Base-by-base conservation (phyloP, 768 basidiomycete species). In the Mycena kentingensis region DNA sequence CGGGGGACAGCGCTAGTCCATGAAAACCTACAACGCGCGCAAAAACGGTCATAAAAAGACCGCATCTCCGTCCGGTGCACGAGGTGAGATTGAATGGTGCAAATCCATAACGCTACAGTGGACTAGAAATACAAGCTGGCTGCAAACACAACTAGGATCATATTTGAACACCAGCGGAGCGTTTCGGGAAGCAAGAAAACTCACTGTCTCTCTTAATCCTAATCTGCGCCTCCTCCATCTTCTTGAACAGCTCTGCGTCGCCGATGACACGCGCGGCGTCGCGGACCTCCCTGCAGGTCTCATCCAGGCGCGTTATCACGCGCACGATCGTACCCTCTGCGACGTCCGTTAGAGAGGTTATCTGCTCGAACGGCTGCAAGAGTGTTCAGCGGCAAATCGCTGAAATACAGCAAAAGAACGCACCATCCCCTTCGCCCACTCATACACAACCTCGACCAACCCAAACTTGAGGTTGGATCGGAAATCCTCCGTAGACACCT, bases 341-440 rank as follows among this genome's bases (percentile, higher is more conserved):
- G 13, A 97, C 89, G 66, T 98, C 97, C 0, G 97, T 99, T 52
- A 99, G 73, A 3, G 80, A 70, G 1, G 92, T 93, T 60, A 99
- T 96, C 67, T 98, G 89, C 64, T 94, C 85, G 68, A 99, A 99
- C 1, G 97, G 92, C 96, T 99, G 60, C 28, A 56, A 46, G 37
- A 25, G 41, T 24, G 7, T 41, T 60, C 29, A 55, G 31, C 43
- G 25, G 36, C 21, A 11, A 12, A 18, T n/a, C 18, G 28, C 35
- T n/a, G 31, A 19, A 34, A 28, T 42, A 44, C 36, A 8, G 1
- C 25, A 11, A 12, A 18, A 11, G n/a, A 45, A 56, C 84, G 61
- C 61, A 96, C 96, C 95, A 96, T 98, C 48, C 97, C 97, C 68
- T 89, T 93, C 0, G 97, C 95, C 97, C 97, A 99, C 69, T 98